These are phyloP conservation scores for Dimargaris verticillata DNA, from an alignment of 192 early-diverging fungal species.

Conservation along the genomic window DNA sequence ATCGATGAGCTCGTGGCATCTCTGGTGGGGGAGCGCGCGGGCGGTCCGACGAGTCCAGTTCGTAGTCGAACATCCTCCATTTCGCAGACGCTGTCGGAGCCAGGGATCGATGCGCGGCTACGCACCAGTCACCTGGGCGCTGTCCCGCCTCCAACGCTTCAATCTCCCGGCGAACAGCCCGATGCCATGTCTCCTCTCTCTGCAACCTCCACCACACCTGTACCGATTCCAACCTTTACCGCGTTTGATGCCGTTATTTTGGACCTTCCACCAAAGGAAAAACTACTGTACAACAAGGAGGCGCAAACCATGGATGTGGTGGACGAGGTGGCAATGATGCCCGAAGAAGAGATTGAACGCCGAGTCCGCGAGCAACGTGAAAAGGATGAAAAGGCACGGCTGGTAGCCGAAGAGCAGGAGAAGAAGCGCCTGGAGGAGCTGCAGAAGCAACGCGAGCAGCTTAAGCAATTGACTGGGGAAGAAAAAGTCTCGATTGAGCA, in stretches of 20 bases:
- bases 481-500: conserved; percentile 59
- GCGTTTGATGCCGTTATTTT: conserved; percentile 61
- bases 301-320: conserved; percentile 45
- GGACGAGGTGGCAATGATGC: conserved; percentile 17
- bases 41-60: conserved; percentile 6
- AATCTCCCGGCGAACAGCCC: conserved; percentile 9
- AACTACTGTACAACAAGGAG: conserved; percentile 80
- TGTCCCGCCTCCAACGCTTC: conserved; percentile 14
- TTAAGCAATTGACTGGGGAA: conserved; percentile 64
- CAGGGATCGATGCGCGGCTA: conserved; percentile 15
- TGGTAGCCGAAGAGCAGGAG: conserved; percentile 19
- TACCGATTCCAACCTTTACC: conserved; percentile 41
- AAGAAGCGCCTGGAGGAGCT: conserved; percentile 46
- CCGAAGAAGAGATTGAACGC: conserved; percentile 25
- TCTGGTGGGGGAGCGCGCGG: conserved; percentile 52
- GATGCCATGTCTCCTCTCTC: background rate
- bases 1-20: conserved; percentile 78
- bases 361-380: conserved; percentile 26
- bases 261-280: conserved; percentile 74
- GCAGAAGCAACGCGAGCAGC: conserved; percentile 33
- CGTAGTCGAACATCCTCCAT: background rate
- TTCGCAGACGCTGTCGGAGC: conserved; percentile 11
- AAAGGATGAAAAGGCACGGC: conserved; percentile 21
- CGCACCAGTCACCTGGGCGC: conserved; percentile 12
- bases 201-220: background rate